Base-by-base conservation (phyloP, 495 filamentous ascomycete species). In the Aspergillus panamensis region DNA sequence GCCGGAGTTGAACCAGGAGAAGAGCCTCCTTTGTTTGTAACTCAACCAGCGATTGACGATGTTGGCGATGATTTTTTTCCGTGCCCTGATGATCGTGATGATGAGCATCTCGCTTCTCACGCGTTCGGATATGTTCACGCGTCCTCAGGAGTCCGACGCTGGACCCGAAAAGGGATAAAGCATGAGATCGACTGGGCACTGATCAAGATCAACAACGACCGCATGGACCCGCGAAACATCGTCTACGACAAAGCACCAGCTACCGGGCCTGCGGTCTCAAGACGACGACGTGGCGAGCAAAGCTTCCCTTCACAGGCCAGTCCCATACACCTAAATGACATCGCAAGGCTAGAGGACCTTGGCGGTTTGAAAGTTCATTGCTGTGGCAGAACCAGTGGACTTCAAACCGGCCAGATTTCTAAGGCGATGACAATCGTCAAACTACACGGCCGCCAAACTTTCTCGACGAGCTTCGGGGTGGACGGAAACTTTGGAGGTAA, bases 181-280 rank as follows among this genome's bases (percentile, higher is more conserved):
- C 93, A 97, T 63, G 93, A 97, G 68, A 92, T 97, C 58, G 93
- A 97, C 68, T 97, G 93, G 93, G 92, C 92, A 0, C 74, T 97
- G 9, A 89, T 97, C 58, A 87, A 92, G 66, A 87, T 97, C 50
- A 73, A 86, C 17, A 76, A 86, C 8, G 79, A 84, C 16, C 84
- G 93, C 12, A 75, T 85, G 52, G 87, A 90, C n/a, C 75, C 79
- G 0, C 79, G 82, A 40, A 96, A 96, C 62, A 72, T 82, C 13
- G 84, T 85, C 39, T 70, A 80, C 57, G 73, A 81, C 51, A 76
- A 77, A n/a, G 62, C 71, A 10, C 66, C 48, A 61, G 68, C 57
- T 69, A 68, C 70, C 52, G 58, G 60, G 8, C 58, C 33, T 47
- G 53, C 44, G 8, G 33, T 55, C 29, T 49, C 52, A 10, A 42